A percentile compares a stretch with the other conserved stretches of the same genome.
phyloP scores from a whole-genome alignment of 2,329 filamentous ascomycete genomes.

The Phoma herbarum region DNA sequence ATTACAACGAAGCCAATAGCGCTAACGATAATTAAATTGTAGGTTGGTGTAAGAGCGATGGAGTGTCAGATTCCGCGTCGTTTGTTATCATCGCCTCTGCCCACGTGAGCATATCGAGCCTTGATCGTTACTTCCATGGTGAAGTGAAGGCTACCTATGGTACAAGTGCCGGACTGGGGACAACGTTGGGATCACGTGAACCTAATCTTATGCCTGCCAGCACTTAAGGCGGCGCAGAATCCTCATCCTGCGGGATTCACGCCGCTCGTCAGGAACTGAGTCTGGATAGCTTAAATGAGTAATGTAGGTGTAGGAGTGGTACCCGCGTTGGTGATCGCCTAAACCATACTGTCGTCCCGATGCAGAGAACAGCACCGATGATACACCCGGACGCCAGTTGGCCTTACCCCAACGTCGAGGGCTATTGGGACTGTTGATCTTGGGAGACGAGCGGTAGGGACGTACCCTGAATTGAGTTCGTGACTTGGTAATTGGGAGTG shows the following conservation, averaged over 20 bases:
- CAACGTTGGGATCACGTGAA: background rate
- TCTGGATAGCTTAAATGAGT: background rate
- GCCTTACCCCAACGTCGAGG: background rate
- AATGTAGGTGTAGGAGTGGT: conserved; percentile 5
- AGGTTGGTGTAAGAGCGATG: conserved; percentile 10
- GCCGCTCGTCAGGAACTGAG: background rate
- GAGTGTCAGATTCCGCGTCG: background rate
- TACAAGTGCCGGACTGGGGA: background rate
- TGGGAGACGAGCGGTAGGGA: background rate
- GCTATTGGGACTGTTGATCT: background rate
- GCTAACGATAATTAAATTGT: background rate
- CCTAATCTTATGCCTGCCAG: background rate
- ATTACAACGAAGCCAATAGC: background rate
- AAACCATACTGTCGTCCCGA: background rate
- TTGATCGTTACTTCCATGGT: background rate
- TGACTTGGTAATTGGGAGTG: background rate
- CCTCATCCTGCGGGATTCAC: background rate
- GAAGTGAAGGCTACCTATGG: conserved; percentile 6
- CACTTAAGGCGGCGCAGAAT: background rate
- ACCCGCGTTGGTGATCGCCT: background rate
- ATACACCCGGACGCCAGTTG: background rate
- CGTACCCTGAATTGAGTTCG: background rate
- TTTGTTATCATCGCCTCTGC: background rate
- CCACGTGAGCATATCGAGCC: background rate
- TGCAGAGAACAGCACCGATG: background rate